Percentiles rank a stretch among this genome's conserved stretches.
Evolutionary conservation across 192 early-diverging fungal species (phyloP).

Genomic region (Rhizoclosmatium globosum): DNA sequence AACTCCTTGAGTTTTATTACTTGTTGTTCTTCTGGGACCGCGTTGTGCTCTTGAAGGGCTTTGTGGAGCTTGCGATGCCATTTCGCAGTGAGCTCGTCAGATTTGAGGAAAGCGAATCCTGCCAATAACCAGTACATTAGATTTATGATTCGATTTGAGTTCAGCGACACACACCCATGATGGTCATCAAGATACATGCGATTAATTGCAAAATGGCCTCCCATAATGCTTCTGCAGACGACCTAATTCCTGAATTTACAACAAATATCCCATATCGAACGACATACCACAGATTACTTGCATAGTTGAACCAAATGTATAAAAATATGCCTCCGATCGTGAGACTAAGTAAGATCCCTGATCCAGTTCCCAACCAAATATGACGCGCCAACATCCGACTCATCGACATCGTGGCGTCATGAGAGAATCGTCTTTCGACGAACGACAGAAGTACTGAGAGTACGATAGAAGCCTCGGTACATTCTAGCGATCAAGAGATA

Average conservation of each 20-base stretch:
- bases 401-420: conserved; percentile 16
- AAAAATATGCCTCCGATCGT: conserved; percentile 11
- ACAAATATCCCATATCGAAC: neutral
- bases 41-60: conserved; percentile 48
- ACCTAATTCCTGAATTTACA: neutral
- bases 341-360: neutral
- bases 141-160: conserved; percentile 40
- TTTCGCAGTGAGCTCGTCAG: conserved; percentile 80
- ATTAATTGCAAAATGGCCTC: conserved; percentile 86
- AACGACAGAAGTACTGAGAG: conserved; percentile 12
- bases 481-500: neutral
- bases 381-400: neutral
- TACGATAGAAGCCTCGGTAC: conserved; percentile 27
- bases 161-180: conserved; percentile 80
- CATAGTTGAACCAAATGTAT: conserved; percentile 31
- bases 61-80: conserved; percentile 71
- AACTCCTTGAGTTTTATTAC: neutral
- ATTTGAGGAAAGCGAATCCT: conserved; percentile 40
- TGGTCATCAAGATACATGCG: conserved; percentile 77
- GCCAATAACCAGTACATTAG: too few species aligned
- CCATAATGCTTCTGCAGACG: conserved; percentile 71
- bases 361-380: conserved; percentile 14
- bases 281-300: conserved; percentile 27
- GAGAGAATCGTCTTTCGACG: neutral
- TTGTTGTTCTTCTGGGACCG: neutral